Evolutionary conservation across 805 yeast species (phyloP), one percentile per base, ranked within the genome.

Genomic region (Kurtzmaniella cleridarum): DNA sequence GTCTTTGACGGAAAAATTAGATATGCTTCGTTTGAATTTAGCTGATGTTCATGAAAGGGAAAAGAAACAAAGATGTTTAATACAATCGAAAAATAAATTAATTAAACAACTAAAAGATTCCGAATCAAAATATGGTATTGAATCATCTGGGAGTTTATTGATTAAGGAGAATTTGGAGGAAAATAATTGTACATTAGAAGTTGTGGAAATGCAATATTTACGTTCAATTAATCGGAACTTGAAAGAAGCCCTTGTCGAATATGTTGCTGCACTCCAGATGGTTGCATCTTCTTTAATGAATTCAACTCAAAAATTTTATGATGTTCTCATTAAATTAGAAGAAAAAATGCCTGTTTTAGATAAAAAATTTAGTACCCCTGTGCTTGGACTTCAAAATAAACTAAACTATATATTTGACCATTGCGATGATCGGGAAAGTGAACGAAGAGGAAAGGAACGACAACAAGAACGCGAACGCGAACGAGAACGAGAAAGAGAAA

Each of bases 151-250:
- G 6, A 65, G 76, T 0, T 55, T 68, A 12, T 51, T 75, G 14
- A 55, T 73, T 1, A 63, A 61, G 41, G 85, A 79, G 48, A 63
- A 66, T 38, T 51, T 78, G 27, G 84, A 78, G 50, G 78, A 74
- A 44, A 57, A 71, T 40, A 64, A 66, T 32, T 66, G 71, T 43
- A 69, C 76, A 28, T 60, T 75, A n/a, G 75, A 68, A 39, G 73
- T 78, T 16, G 74, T 75, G 5, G 73, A 73, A 42, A 71, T 65
- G 24, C 84, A 79, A 49, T 63, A 69, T 35, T 58, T 64, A 7
- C 63, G 76, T 34, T 62, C 78, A 0, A 69, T 79, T 16, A 63
- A 65, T 32, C 62, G 55, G 20, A 66, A 69, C 10, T 60, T 79
- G 44, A 70, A 64, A 41, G 69, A 66, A 13, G 57, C 78, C 1